These are phyloP conservation scores for Spiraea crenata DNA, from an alignment of 331 rosid genomes.

Conservation along the genomic window DNA sequence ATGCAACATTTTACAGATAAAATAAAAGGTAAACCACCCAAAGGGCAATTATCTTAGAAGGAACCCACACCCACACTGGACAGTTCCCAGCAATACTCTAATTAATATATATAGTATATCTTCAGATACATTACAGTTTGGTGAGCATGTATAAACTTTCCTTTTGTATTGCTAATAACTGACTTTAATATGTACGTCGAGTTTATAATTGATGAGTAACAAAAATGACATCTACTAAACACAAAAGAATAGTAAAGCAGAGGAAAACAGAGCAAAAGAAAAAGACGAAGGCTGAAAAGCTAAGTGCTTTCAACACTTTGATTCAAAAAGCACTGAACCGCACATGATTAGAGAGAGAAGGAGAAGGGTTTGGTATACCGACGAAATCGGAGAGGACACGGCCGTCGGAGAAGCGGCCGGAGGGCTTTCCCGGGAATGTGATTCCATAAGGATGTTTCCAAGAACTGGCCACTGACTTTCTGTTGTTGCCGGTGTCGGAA, in stretches of 20 bases:
- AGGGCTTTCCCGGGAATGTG: constrained; percentile 64
- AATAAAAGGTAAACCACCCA: constrained; percentile 1
- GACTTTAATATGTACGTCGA: too few species aligned
- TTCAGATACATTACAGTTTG: too few species aligned
- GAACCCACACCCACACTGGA: background rate
- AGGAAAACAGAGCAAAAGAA: background rate
- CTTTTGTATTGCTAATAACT: too few species aligned
- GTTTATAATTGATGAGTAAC: background rate
- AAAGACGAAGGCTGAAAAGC: background rate
- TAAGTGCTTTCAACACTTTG: background rate
- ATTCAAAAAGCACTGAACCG: background rate
- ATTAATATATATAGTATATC: too few species aligned
- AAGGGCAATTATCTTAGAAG: background rate
- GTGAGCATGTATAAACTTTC: too few species aligned
- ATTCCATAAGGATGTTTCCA: constrained; percentile 54
- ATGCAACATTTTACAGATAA: constrained; percentile 3
- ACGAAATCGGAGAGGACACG: constrained; percentile 57
- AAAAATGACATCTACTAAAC: background rate
- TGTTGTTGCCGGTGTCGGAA: constrained; percentile 63
- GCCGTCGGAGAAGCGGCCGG: constrained; percentile 65
- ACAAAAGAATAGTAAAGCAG: background rate
- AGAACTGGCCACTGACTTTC: constrained; percentile 30
- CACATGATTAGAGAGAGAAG: background rate
- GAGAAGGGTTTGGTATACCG: constrained; percentile 16
- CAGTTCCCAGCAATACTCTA: background rate